Conservation (phyloP, 768 basidiomycete species). For the Strobilomyces echinocephalus region DNA sequence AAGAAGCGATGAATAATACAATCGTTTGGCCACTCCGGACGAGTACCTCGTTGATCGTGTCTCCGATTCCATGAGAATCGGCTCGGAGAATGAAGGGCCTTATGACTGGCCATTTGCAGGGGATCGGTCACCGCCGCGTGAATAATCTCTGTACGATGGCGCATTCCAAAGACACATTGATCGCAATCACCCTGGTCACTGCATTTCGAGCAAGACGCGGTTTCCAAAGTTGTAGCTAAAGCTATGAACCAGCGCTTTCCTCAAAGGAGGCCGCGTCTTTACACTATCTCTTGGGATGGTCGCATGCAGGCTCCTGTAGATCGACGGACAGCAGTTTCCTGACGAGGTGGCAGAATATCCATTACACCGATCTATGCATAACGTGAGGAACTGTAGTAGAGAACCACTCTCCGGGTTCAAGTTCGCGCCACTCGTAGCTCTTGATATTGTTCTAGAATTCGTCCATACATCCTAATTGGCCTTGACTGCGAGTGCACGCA, state of each 20-base stretch:
- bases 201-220: constrained; percentile 42
- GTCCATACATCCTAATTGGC: no score
- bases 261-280: background rate
- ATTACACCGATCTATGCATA: no score
- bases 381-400: no score
- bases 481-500: no score
- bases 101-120: constrained; percentile 43
- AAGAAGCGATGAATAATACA: no score
- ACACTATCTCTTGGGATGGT: constrained; percentile 43
- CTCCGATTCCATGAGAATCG: constrained; percentile 44
- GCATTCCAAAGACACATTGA: background rate
- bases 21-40: constrained; percentile 17
- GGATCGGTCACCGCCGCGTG: constrained; percentile 46
- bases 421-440: no score
- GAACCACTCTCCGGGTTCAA: no score
- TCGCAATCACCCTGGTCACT: constrained; percentile 28
- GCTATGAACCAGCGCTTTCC: background rate
- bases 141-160: constrained; percentile 39
- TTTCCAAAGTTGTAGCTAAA: constrained; percentile 38
- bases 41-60: constrained; percentile 38
- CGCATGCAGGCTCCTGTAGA: constrained; percentile 56
- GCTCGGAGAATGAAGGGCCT: constrained; percentile 51
- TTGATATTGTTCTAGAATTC: no score
- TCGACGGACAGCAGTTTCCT: constrained; percentile 52
- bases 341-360: constrained; percentile 39